Percentiles rank a stretch among this genome's conserved stretches.
These are phyloP conservation scores for Stagonosporopsis cucurbitacearum DNA, from an alignment of 2,329 filamentous ascomycete genomes.

Conservation along the genomic window DNA sequence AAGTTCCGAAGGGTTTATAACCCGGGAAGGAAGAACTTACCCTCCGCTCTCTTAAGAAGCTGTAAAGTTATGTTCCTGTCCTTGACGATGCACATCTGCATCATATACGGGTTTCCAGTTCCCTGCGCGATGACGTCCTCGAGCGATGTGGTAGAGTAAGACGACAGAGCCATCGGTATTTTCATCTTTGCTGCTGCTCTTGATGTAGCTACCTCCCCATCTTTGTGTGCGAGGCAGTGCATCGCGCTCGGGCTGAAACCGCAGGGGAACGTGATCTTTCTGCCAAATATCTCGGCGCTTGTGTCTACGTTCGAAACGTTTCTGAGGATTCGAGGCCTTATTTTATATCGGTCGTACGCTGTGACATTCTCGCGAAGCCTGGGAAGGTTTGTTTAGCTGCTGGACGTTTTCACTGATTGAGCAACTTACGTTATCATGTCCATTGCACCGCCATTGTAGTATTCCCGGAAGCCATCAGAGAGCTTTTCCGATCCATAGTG, in stretches of 20 bases:
- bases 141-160: slow-evolving; percentile 60
- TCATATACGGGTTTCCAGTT: slow-evolving; percentile 49
- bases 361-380: slow-evolving; percentile 49
- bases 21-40: slow-evolving; percentile 35
- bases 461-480: slow-evolving; percentile 55
- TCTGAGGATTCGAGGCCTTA: slow-evolving; percentile 42
- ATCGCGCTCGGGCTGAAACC: slow-evolving; percentile 65
- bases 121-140: slow-evolving; percentile 67
- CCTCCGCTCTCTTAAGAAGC: slow-evolving; percentile 53
- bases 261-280: slow-evolving; percentile 45
- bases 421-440: slow-evolving; percentile 21
- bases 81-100: slow-evolving; percentile 62
- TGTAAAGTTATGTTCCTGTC: slow-evolving; percentile 54
- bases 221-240: slow-evolving; percentile 68
- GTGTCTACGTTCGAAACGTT: slow-evolving; percentile 39
- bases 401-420: not conserved
- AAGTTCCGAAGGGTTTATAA: not conserved
- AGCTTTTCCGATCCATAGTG: slow-evolving; percentile 49
- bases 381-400: slow-evolving; percentile 25
- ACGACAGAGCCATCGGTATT: slow-evolving; percentile 70
- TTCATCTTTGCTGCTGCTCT: slow-evolving; percentile 63
- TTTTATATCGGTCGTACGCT: slow-evolving; percentile 43
- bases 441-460: slow-evolving; percentile 38
- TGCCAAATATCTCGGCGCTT: slow-evolving; percentile 36
- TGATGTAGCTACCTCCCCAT: slow-evolving; percentile 68